Conservation (phyloP, 2,329 filamentous ascomycete species). For the Dactylellina haptotyla region DNA sequence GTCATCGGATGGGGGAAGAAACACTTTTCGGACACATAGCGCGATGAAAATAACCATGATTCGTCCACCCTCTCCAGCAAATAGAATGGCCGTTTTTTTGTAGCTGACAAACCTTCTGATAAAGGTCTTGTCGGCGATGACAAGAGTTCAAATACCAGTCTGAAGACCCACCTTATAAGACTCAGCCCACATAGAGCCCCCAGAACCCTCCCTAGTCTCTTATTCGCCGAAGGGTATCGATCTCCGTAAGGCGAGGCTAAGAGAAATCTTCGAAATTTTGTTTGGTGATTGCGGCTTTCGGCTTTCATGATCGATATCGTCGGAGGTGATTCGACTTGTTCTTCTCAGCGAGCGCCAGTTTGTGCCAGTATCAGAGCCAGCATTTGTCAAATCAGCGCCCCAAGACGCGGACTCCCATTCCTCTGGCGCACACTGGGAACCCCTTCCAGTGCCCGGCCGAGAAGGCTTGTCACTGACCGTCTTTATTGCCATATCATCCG, state of each 20-base stretch:
- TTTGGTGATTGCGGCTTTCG: not conserved
- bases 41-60: not conserved
- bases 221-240: not conserved
- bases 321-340: too few species aligned
- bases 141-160: not conserved
- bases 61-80: not conserved
- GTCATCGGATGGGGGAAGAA: not conserved
- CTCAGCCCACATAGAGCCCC: not conserved
- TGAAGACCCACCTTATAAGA: not conserved
- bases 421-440: too few species aligned
- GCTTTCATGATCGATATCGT: not conserved
- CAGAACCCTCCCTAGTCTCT: not conserved
- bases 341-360: too few species aligned
- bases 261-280: not conserved
- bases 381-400: too few species aligned
- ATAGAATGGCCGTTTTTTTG: constrained; percentile 2
- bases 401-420: too few species aligned
- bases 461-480: too few species aligned
- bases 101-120: not conserved
- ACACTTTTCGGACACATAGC: not conserved
- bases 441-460: too few species aligned
- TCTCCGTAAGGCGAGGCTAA: not conserved
- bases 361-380: too few species aligned
- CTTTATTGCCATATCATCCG: too few species aligned
- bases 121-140: not conserved